phyloP scores from a whole-genome alignment of 495 filamentous ascomycete genomes.

The Stereocaulon alpinum region DNA sequence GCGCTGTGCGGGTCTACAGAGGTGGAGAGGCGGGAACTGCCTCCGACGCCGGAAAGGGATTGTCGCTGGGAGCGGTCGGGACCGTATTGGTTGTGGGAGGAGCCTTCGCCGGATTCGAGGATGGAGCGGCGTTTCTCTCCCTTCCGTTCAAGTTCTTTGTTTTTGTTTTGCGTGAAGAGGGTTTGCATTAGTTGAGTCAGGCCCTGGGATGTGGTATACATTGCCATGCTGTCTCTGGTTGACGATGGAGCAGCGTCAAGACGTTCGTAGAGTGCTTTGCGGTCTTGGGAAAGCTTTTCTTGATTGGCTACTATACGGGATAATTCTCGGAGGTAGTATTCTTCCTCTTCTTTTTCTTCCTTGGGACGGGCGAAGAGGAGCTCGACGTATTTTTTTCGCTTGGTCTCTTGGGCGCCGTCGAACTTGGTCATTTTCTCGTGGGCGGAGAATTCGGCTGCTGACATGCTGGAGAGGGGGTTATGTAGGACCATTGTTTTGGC shows the following conservation, averaged over 20 bases:
- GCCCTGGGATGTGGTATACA: slow-evolving; percentile 69
- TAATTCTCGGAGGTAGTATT: slow-evolving; percentile 75
- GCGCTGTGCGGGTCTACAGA: not conserved
- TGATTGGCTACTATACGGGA: slow-evolving; percentile 78
- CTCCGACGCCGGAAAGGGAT: slow-evolving; percentile 22
- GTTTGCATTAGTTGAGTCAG: slow-evolving; percentile 69
- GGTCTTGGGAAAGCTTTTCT: slow-evolving; percentile 73
- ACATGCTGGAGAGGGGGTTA: slow-evolving; percentile 77
- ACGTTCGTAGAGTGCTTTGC: slow-evolving; percentile 78
- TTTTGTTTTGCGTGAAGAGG: slow-evolving; percentile 40
- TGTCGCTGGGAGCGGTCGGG: slow-evolving; percentile 35
- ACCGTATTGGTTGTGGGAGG: slow-evolving; percentile 30
- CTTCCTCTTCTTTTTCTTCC: slow-evolving; percentile 85
- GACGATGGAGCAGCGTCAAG: slow-evolving; percentile 68
- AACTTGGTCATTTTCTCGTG: slow-evolving; percentile 81
- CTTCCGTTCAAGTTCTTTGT: slow-evolving; percentile 53
- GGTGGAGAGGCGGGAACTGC: slow-evolving; percentile 33
- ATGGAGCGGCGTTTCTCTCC: slow-evolving; percentile 68
- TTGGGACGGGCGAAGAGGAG: slow-evolving; percentile 66
- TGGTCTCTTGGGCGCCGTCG: slow-evolving; percentile 62
- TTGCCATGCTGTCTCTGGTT: slow-evolving; percentile 46
- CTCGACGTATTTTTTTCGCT: slow-evolving; percentile 75
- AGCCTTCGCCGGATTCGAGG: slow-evolving; percentile 34
- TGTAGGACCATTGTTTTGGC: slow-evolving; percentile 76
- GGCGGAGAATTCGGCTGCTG: slow-evolving; percentile 61